These are phyloP conservation scores for Microcyclosporella mali DNA, from an alignment of 2,329 filamentous ascomycete species.

Conservation along the genomic window DNA sequence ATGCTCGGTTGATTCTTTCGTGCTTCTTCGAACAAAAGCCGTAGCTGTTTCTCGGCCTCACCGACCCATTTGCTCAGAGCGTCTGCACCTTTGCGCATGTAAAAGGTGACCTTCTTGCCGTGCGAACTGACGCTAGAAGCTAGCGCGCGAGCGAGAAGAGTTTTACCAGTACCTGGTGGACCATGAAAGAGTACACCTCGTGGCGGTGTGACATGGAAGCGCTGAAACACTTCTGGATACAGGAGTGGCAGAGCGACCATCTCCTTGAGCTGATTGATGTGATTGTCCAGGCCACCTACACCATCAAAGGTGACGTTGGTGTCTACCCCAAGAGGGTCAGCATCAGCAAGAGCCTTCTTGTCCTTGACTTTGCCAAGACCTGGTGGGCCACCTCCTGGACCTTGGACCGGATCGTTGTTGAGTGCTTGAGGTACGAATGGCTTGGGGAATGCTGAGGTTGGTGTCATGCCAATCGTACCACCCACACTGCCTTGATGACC, in stretches of 20 bases:
- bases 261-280: slow-evolving; percentile 96
- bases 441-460: slow-evolving; percentile 47
- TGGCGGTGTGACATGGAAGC: slow-evolving; percentile 88
- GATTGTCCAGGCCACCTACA: slow-evolving; percentile 83
- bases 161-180: slow-evolving; percentile 95
- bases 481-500: slow-evolving; percentile 47
- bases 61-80: slow-evolving; percentile 98
- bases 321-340: slow-evolving; percentile 89
- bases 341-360: slow-evolving; percentile 83
- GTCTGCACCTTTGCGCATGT: slow-evolving; percentile 98
- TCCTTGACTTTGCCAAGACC: slow-evolving; percentile 89
- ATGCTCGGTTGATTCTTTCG: slow-evolving; percentile 95
- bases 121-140: slow-evolving; percentile 85
- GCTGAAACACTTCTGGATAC: slow-evolving; percentile 88
- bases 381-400: slow-evolving; percentile 58
- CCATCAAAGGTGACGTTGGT: slow-evolving; percentile 88
- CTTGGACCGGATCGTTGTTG: slow-evolving; percentile 51
- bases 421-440: slow-evolving; percentile 52
- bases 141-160: slow-evolving; percentile 84
- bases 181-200: slow-evolving; percentile 95
- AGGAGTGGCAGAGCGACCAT: slow-evolving; percentile 94
- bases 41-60: slow-evolving; percentile 90
- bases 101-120: slow-evolving; percentile 93
- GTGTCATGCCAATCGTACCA: slow-evolving; percentile 61
- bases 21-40: slow-evolving; percentile 90